phyloP scores from a whole-genome alignment of 2,329 filamentous ascomycete species.

The Hypoxylon sp. region DNA sequence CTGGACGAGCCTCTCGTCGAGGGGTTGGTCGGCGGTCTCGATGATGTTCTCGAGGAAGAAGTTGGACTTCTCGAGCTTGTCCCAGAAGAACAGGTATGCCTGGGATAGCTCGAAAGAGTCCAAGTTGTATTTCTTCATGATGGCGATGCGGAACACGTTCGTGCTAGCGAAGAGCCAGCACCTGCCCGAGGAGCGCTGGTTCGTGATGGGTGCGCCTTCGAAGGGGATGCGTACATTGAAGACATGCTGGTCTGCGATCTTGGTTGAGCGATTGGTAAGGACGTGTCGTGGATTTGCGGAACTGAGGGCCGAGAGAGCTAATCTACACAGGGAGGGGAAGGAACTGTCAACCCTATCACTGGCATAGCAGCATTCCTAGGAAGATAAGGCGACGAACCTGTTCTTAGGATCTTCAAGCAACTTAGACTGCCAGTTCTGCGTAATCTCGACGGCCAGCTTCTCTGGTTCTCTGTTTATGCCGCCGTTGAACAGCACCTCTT shows the following conservation, averaged over 20 bases:
- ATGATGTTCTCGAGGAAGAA: constrained; percentile 90
- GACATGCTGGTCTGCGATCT: constrained; percentile 79
- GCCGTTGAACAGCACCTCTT: constrained; percentile 48
- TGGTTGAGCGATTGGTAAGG: constrained; percentile 73
- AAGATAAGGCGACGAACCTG: constrained; percentile 62
- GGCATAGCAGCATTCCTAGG: background rate
- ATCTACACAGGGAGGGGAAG: constrained; percentile 61
- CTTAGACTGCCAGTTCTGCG: constrained; percentile 72
- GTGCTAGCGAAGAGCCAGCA: constrained; percentile 95
- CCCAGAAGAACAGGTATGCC: constrained; percentile 91
- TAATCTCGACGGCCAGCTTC: constrained; percentile 66
- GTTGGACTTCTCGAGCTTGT: constrained; percentile 93
- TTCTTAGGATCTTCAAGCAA: constrained; percentile 76
- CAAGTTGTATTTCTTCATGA: constrained; percentile 87
- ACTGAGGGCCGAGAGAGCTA: constrained; percentile 81
- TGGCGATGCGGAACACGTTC: constrained; percentile 90
- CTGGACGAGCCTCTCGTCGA: constrained; percentile 82
- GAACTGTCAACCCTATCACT: constrained; percentile 12
- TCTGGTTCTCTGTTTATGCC: constrained; percentile 56
- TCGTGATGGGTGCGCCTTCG: constrained; percentile 87
- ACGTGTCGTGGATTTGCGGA: constrained; percentile 76
- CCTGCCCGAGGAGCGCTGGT: constrained; percentile 84
- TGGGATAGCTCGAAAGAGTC: constrained; percentile 88
- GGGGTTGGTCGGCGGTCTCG: constrained; percentile 77
- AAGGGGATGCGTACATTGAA: constrained; percentile 88